Evolutionary conservation across 441 rosid species (phyloP), one percentile per base, ranked within the genome.

Genomic region (Pelargonium myrrhifolium): DNA sequence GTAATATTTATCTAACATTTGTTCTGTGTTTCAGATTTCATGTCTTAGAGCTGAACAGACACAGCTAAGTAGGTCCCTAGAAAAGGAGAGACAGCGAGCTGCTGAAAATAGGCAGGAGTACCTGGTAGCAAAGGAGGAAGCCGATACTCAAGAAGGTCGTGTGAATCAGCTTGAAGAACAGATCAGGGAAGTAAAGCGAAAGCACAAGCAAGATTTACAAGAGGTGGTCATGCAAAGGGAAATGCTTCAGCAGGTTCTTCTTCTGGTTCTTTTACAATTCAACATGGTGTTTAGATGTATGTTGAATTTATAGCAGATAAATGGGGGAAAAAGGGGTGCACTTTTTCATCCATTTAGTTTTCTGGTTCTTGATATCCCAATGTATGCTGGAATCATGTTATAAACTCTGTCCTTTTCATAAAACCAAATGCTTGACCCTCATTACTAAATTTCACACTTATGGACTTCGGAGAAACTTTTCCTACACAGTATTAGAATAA

Each of bases 41-140:
- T 95, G 98, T 74, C 90, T 90, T 62, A 86, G 98, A 82, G 92
- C 98, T 15, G 98, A 95, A 65, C 98, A 92, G 79, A 83, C 89
- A 64, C 98, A 95, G 80, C 79, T 92, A 78, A 85, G 87, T 68
- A 90, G 80, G 89, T 89, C 99, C 31, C 93, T 95, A 47, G 99
- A 95, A 75, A 95, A 90, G 83, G 99, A 95, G 82, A 87, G 99
- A 76, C 97, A 92, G 78, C 85, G 98, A 79, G 97, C 99, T 43
- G 89, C 97, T 80, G 98, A 92, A 75, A 90, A 86, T 80, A 85
- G 98, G 77, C 98, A 95, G 75, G 99, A 95, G 69, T 95, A 86
- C 80, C 90, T 92, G 75, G 89, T 89, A 72, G 98, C 92, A 66
- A 95, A 90, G 89, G 97, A 95, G 82, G 97, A 89, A 82, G 98